Base-by-base conservation (phyloP, 78 protist species). In the Protostelium mycophagum region DNA sequence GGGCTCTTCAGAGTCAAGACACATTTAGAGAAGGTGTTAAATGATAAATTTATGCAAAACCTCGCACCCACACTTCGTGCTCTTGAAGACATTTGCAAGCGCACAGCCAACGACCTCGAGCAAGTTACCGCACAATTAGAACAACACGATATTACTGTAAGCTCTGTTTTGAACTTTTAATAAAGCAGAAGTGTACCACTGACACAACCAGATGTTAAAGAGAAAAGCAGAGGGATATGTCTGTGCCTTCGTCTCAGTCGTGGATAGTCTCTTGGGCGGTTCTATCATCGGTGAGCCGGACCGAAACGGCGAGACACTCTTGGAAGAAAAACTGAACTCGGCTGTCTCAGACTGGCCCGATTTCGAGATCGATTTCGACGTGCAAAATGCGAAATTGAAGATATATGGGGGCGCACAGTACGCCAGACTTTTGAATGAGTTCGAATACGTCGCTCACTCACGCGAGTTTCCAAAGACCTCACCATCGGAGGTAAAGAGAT, bases 341-440 rank as follows among this genome's bases (percentile, higher is more conserved):
- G 38, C 88, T 9, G 91, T 88, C 36, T 83, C 89, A 34, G 86
- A 86, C 51, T 95, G 97, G 97, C 95, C 95, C 0, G 83, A 34
- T 28, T 94, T 89, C 36, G 91, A 91, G 36, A 85, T 92, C 28
- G 92, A 73, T 36, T 91, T 89, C 25, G 91, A 91, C 35, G 91
- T 95, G 34, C 92, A 91, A 63, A 95, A 95, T 39, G 28, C 93
- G 31, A 36, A 31, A 25, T 85, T 87, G n/a, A 85, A 34, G 36
- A 84, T 95, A 1, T 95, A 95, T 37, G 97, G 97, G 38, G 97
- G 97, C 36, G 93, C 96, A 28, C 97, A 95, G 36, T 93, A 86
- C 28, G 97, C 93, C 31, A 85, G 97, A 36, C 93, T 95, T 0
- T 28, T 95, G 34, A 93, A 87, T 37, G 97, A 95, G 35, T 91